Percentiles rank a stretch among this genome's conserved stretches.
Evolutionary conservation across 345 rosid genomes (phyloP).

Genomic region (Anastatica hierochuntica): DNA sequence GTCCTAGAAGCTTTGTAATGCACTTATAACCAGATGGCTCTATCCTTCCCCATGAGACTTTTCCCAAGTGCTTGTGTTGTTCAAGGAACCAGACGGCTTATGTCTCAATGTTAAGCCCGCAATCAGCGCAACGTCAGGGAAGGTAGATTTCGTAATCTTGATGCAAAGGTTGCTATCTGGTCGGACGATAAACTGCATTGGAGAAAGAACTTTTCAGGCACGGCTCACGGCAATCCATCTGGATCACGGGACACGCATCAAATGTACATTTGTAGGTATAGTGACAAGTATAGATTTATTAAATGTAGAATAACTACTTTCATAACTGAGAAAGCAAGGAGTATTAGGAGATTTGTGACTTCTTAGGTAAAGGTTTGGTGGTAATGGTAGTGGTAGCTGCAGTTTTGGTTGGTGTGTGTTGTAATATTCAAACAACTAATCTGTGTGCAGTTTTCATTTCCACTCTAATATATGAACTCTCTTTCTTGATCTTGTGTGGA

Average conservation of each 20-base stretch:
- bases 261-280: slow-evolving; percentile 58
- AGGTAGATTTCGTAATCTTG: slow-evolving; percentile 3
- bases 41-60: slow-evolving; percentile 19
- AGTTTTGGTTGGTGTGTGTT: slow-evolving; percentile 21
- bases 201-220: slow-evolving; percentile 8
- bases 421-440: slow-evolving; percentile 19
- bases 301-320: slow-evolving; percentile 21
- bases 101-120: no score
- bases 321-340: slow-evolving; percentile 8
- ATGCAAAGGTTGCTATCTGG: slow-evolving; percentile 3
- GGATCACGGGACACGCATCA: slow-evolving; percentile 17
- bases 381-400: slow-evolving; percentile 20
- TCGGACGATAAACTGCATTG: not conserved
- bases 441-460: slow-evolving; percentile 13
- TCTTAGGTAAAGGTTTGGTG: slow-evolving; percentile 13
- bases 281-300: slow-evolving; percentile 36
- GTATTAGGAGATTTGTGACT: slow-evolving; percentile 11
- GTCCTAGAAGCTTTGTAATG: slow-evolving; percentile 69
- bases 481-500: slow-evolving; percentile 1
- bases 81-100: slow-evolving; percentile 16
- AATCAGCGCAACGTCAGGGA: not conserved
- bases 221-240: slow-evolving; percentile 5
- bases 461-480: not conserved
- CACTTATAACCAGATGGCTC: slow-evolving; percentile 7
- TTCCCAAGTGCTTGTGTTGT: slow-evolving; percentile 32